These are phyloP conservation scores for Clavariopsis aquatica DNA, from an alignment of 495 filamentous ascomycete genomes.

Conservation along the genomic window DNA sequence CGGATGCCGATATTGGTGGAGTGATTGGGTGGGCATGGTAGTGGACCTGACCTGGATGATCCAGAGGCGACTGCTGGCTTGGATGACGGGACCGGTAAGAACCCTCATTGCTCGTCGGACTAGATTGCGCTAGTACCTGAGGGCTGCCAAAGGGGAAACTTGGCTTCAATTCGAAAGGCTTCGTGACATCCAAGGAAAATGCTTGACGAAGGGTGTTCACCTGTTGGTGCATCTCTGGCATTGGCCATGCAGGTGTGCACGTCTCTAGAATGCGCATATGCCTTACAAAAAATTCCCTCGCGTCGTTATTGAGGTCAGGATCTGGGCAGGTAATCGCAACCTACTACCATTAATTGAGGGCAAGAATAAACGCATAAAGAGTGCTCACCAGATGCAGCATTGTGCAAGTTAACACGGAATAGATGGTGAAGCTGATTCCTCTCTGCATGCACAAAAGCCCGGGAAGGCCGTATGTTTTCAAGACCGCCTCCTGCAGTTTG, in stretches of 20 bases:
- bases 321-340: constrained; percentile 93
- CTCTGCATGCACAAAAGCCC: constrained; percentile 92
- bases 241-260: constrained; percentile 81
- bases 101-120: constrained; percentile 43
- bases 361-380: not conserved
- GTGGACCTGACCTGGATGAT: constrained; percentile 68
- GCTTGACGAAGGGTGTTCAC: constrained; percentile 88
- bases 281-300: constrained; percentile 86
- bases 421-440: constrained; percentile 95
- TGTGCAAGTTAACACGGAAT: constrained; percentile 86
- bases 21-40: constrained; percentile 77
- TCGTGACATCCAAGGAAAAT: constrained; percentile 83
- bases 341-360: constrained; percentile 48
- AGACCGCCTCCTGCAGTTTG: constrained; percentile 83
- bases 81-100: constrained; percentile 36
- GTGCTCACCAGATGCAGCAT: constrained; percentile 87
- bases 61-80: constrained; percentile 39
- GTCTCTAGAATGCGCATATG: constrained; percentile 95
- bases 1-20: constrained; percentile 75
- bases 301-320: constrained; percentile 80
- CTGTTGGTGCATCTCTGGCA: constrained; percentile 88
- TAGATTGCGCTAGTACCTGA: constrained; percentile 48
- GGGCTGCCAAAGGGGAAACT: constrained; percentile 89
- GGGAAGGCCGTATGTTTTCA: constrained; percentile 72
- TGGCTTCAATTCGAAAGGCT: constrained; percentile 85